phyloP scores from a whole-genome alignment of 208 protist species.

The Trypanosoma platydactyli region DNA sequence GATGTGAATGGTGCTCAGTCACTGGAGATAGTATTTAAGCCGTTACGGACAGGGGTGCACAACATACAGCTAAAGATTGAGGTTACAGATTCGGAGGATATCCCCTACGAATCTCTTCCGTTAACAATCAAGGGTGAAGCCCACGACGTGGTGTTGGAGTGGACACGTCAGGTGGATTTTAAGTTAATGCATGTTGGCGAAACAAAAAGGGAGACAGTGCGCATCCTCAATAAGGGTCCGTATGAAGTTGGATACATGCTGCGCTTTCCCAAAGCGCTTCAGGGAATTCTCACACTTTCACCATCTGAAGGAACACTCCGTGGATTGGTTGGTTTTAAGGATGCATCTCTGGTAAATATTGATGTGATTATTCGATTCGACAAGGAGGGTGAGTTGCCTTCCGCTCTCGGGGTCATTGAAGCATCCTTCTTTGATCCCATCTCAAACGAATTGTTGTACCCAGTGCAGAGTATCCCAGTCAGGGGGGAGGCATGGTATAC shows the following conservation, averaged over 20 bases:
- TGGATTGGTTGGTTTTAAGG: conserved; percentile 85
- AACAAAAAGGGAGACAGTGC: conserved; percentile 60
- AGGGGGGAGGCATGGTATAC: conserved; percentile 90
- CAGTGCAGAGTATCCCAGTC: conserved; percentile 77
- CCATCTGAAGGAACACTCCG: conserved; percentile 66
- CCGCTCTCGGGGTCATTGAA: conserved; percentile 77
- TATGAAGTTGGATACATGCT: conserved; percentile 93
- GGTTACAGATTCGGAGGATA: conserved; percentile 50
- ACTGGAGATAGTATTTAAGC: conserved; percentile 63
- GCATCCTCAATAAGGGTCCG: conserved; percentile 93
- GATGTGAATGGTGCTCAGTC: conserved; percentile 56
- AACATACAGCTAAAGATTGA: conserved; percentile 55
- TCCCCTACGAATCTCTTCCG: conserved; percentile 69
- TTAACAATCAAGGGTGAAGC: conserved; percentile 88
- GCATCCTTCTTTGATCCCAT: conserved; percentile 81
- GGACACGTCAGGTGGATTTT: conserved; percentile 90
- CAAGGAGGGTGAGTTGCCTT: conserved; percentile 78
- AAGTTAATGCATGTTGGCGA: conserved; percentile 91
- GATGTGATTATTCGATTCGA: conserved; percentile 78
- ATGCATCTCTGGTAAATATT: conserved; percentile 75
- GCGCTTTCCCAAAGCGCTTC: conserved; percentile 69
- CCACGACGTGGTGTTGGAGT: conserved; percentile 92
- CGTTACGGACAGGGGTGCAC: conserved; percentile 76
- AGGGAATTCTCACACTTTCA: conserved; percentile 62
- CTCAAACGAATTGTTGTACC: conserved; percentile 82